These are phyloP conservation scores for Boletus bicolor DNA, from an alignment of 768 basidiomycete species.

Conservation along the genomic window DNA sequence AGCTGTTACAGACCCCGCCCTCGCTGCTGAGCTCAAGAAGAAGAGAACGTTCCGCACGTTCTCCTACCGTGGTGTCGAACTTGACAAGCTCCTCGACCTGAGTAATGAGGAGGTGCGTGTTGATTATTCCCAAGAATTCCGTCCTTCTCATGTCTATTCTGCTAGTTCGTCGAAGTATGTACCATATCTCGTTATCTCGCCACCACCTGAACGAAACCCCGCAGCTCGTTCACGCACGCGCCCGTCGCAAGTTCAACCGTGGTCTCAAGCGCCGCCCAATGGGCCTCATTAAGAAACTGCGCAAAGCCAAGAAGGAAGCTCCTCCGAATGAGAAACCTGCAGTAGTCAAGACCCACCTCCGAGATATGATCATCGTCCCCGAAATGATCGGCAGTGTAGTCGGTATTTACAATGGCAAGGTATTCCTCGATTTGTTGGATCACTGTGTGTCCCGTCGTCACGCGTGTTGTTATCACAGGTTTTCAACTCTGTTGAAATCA, in stretches of 20 bases:
- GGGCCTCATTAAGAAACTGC: constrained; percentile 98
- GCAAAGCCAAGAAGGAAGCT: constrained; percentile 99
- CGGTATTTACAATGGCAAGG: constrained; percentile 98
- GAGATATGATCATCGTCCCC: constrained; percentile 99
- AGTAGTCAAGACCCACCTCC: constrained; percentile 98
- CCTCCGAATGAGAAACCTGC: constrained; percentile 98
- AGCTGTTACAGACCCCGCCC: constrained; percentile 81
- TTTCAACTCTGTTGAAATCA: constrained; percentile 97
- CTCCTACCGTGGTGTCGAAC: constrained; percentile 96
- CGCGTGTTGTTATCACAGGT: constrained; percentile 42
- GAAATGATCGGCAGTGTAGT: constrained; percentile 99
- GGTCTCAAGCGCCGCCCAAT: constrained; percentile 98
- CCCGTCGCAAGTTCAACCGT: constrained; percentile 97
- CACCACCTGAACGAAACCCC: background rate
- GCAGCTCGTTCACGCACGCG: constrained; percentile 97
- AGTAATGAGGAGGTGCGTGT: constrained; percentile 85
- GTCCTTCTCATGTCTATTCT: constrained; percentile 1
- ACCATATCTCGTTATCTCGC: constrained; percentile 7
- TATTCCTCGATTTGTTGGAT: constrained; percentile 31
- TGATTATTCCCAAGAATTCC: background rate
- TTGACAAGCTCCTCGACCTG: constrained; percentile 96
- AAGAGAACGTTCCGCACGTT: constrained; percentile 98
- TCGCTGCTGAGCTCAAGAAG: constrained; percentile 98
- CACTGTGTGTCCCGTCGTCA: background rate
- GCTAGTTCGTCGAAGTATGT: constrained; percentile 77